Percentiles rank a stretch among this genome's conserved stretches.
Evolutionary conservation across 805 yeast genomes (phyloP).

Genomic region (Scheffersomyces coipomensis): DNA sequence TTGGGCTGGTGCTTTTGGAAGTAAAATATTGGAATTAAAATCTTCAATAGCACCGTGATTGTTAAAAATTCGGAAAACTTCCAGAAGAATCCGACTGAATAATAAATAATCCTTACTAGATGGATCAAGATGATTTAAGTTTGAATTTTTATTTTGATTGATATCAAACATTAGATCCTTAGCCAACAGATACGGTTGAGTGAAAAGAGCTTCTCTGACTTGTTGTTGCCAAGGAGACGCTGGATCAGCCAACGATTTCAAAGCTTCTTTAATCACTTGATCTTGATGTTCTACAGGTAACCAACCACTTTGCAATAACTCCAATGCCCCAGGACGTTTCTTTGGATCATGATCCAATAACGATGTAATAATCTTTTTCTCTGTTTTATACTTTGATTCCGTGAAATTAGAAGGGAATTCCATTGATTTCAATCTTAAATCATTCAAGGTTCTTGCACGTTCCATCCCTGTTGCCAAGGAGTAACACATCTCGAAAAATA

Average conservation of each 20-base stretch:
- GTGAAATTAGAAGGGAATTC: slow-evolving; percentile 73
- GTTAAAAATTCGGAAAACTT: slow-evolving; percentile 61
- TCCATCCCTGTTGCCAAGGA: slow-evolving; percentile 92
- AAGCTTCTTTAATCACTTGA: slow-evolving; percentile 82
- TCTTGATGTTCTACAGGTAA: slow-evolving; percentile 90
- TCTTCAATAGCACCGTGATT: slow-evolving; percentile 88
- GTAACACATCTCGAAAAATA: slow-evolving; percentile 93
- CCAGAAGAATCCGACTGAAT: slow-evolving; percentile 57
- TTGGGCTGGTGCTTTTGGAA: slow-evolving; percentile 76
- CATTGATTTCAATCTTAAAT: slow-evolving; percentile 56
- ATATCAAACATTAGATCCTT: slow-evolving; percentile 78
- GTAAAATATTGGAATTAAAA: slow-evolving; percentile 58
- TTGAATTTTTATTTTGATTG: slow-evolving; percentile 28
- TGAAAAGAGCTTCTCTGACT: slow-evolving; percentile 81
- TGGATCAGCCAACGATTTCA: slow-evolving; percentile 82
- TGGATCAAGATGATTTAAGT: slow-evolving; percentile 17
- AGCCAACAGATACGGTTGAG: slow-evolving; percentile 82
- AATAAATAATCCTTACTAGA: slow-evolving; percentile 47
- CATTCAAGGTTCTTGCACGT: slow-evolving; percentile 68
- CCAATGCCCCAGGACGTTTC: slow-evolving; percentile 76
- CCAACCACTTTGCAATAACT: slow-evolving; percentile 74
- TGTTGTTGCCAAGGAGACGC: slow-evolving; percentile 94
- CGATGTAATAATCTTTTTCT: slow-evolving; percentile 63
- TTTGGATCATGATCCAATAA: slow-evolving; percentile 78
- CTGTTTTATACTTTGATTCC: slow-evolving; percentile 48